phyloP scores from a whole-genome alignment of 345 rosid genomes.

The Microthlaspi erraticum region DNA sequence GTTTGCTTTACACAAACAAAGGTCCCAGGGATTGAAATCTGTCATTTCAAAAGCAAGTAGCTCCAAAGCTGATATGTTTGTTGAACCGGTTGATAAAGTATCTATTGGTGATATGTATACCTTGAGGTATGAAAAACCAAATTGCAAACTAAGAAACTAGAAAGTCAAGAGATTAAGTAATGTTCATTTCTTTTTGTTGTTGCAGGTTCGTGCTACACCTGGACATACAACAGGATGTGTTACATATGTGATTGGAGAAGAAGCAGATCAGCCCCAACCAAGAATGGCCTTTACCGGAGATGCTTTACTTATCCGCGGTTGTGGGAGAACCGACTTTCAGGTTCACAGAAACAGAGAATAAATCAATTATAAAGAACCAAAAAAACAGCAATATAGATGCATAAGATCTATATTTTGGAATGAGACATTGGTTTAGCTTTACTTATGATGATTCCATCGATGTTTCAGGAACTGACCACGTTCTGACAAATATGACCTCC shows the following conservation, averaged over 20 bases:
- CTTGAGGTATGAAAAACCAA: constrained; percentile 59
- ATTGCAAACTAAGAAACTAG: background rate
- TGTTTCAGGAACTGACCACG: too few relatives aligned
- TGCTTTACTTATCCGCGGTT: constrained; percentile 85
- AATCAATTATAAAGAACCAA: too few relatives aligned
- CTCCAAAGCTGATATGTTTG: constrained; percentile 75
- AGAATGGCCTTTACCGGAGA: constrained; percentile 97
- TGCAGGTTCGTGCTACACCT: constrained; percentile 86
- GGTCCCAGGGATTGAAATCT: constrained; percentile 68
- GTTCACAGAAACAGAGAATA: too few relatives aligned
- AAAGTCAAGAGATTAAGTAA: background rate
- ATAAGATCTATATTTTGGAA: background rate
- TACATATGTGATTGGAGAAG: constrained; percentile 92
- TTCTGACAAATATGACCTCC: too few relatives aligned
- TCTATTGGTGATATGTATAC: constrained; percentile 66
- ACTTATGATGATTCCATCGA: background rate
- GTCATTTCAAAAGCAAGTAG: constrained; percentile 81
- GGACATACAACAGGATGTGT: constrained; percentile 95
- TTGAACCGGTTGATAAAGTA: constrained; percentile 75
- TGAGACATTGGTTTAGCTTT: constrained; percentile 12
- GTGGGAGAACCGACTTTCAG: constrained; percentile 99
- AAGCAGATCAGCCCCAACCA: constrained; percentile 78
- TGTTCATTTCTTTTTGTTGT: constrained; percentile 7
- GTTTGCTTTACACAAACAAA: constrained; percentile 50
- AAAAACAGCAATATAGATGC: constrained; percentile 11